Evolutionary conservation across 345 rosid genomes (phyloP).

Genomic region (Populus tremula): DNA sequence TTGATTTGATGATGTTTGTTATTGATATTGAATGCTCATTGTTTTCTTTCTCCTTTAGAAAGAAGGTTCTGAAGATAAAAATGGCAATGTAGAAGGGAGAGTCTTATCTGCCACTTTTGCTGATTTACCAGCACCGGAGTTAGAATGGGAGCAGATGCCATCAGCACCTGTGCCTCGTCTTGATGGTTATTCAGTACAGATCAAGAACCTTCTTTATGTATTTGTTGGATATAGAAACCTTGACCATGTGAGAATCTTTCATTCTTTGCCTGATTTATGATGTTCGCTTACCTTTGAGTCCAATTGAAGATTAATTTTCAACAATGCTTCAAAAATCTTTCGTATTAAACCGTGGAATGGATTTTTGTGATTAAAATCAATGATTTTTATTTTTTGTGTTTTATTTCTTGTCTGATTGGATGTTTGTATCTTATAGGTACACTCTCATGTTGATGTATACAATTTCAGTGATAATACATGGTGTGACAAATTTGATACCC

Average conservation of each 20-base stretch:
- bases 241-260: constrained; percentile 47
- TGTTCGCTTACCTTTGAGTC: neutral
- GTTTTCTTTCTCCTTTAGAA: constrained; percentile 21
- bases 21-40: neutral
- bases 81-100: constrained; percentile 18
- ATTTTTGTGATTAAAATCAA: too few relatives aligned
- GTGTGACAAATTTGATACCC: constrained; percentile 56
- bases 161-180: constrained; percentile 89
- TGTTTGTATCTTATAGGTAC: constrained; percentile 46
- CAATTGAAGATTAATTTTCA: too few relatives aligned
- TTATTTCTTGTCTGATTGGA: neutral
- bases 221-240: constrained; percentile 66
- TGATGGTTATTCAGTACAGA: constrained; percentile 73
- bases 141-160: constrained; percentile 73
- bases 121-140: constrained; percentile 69
- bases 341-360: too few relatives aligned
- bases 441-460: constrained; percentile 79
- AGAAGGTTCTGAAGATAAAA: constrained; percentile 19
- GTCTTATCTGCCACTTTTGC: constrained; percentile 61
- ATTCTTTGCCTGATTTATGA: neutral
- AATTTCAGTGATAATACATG: constrained; percentile 61
- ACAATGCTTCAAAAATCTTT: too few relatives aligned
- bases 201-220: constrained; percentile 60
- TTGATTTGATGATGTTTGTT: neutral
- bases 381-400: neutral